Evolutionary conservation across 2,329 filamentous ascomycete species (phyloP), one percentile per base, ranked within the genome.

Genomic region (Penicillium sp.): DNA sequence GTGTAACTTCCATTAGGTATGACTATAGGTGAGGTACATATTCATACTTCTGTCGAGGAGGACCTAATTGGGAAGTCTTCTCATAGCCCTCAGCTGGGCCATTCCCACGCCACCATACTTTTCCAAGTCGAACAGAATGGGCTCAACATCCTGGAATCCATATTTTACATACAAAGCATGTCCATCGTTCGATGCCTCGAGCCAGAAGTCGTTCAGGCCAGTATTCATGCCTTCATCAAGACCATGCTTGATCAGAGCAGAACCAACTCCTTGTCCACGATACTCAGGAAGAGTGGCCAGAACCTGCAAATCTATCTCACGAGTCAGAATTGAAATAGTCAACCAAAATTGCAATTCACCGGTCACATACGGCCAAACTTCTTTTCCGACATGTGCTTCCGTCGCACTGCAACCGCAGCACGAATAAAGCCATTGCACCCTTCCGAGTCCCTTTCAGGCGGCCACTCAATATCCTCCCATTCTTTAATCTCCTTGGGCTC

Each of bases 281-380:
- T 64, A 71, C 15, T 66, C 63, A 0, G 67, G 68, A n/a, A 74
- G 67, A 10, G 75, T 76, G 5, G 70, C 67, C 5, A 80, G 68
- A 1, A 69, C 58, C 45, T 63, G 55, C 10, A 65, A 55, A 12
- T 47, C 62, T 63, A n/a, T n/a, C 0, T 3, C 25, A 28, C 5
- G 4, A 5, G 11, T 54, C 25, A 58, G 11, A 28, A 28, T 15
- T 20, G 5, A 15, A 20, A 20, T 17, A 1, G 12, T 31, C 15
- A 28, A 28, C 22, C 4, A 15, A 11, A n/a, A 41, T 5, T 42
- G 31, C 3, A 4, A 34, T n/a, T 2, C 8, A 11, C 10, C 1
- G 6, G 17, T 45, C 4, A 42, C 62, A 48, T 58, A 63, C 62
- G 54, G 2, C 57, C 57, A 54, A 59, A 62, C 12, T 14, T 37